Evolutionary conservation across 1,139 yeast genomes (phyloP), one percentile per base, ranked within the genome.

Genomic region (Yamadazyma atmosphaerica): DNA sequence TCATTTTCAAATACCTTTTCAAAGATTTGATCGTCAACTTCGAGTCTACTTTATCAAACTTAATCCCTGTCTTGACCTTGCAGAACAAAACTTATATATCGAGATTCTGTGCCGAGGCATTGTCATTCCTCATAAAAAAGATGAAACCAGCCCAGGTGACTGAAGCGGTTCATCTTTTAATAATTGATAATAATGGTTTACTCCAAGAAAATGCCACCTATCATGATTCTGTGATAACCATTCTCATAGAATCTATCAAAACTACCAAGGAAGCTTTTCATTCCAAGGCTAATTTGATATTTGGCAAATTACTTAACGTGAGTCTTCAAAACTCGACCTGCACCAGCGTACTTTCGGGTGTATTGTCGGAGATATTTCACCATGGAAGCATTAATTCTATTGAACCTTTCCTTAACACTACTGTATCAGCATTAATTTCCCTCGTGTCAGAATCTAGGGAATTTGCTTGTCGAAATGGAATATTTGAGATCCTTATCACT

Each of bases 71-170:
- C 21, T 68, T 89, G 58, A 72, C 55, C 47, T 63, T 63, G 44
- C 65, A 65, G 37, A 77, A 74, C 43, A 76, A 79, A 41, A 76
- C 77, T 14, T 86, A 85, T 50, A 74, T 90, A 31, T 72, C 88
- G 1, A 71, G 96, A 44, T 92, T 90, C 54, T 82, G 96, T 24
- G 90, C 97, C 0, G 98, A 92, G 58, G 92, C 97, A 0, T 61
- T 92, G 36, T 86, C 97, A 0, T 92, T 86, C 51, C 68, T 92
- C 43, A 68, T 92, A 10, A 77, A 95, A 55, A 88, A 87, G 58
- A 74, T 86, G 51, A 71, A 71, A 14, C 58, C 71, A 0, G 73
- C 71, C 1, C 66, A 77, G 4, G 62, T 89, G 34, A 54, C 58
- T 2, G 47, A 54, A 0, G 74, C 85, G 31, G 63, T 86, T 5